These are phyloP conservation scores for Cladosporium sphaerospermum DNA, from an alignment of 2,329 filamentous ascomycete species.

Conservation along the genomic window DNA sequence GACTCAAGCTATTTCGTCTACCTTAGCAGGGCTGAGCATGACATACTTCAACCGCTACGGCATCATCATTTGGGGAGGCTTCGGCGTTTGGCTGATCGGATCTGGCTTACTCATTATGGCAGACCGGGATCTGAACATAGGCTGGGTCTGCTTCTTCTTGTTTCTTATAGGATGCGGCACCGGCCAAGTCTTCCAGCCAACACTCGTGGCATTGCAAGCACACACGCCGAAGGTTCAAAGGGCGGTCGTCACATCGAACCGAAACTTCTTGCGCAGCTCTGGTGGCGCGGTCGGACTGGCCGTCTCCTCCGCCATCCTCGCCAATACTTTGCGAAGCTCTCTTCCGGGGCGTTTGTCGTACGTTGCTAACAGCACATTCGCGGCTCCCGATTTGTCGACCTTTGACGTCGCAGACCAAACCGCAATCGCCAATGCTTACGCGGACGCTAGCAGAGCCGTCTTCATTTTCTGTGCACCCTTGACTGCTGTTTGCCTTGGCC, in stretches of 20 bases:
- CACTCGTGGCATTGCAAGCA: slow-evolving; percentile 63
- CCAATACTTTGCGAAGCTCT: slow-evolving; percentile 28
- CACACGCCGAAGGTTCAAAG: slow-evolving; percentile 50
- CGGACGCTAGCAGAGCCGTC: slow-evolving; percentile 48
- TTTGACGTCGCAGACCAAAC: slow-evolving; percentile 32
- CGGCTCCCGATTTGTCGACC: slow-evolving; percentile 26
- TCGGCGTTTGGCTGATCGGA: slow-evolving; percentile 34
- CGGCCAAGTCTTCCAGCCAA: slow-evolving; percentile 63
- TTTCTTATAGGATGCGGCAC: slow-evolving; percentile 56
- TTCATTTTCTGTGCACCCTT: slow-evolving; percentile 53
- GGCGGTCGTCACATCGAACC: slow-evolving; percentile 59
- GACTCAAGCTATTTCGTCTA: slow-evolving; percentile 27
- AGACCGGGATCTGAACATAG: slow-evolving; percentile 26
- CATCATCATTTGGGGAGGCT: slow-evolving; percentile 40
- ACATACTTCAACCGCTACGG: slow-evolving; percentile 44
- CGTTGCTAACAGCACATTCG: slow-evolving; percentile 37
- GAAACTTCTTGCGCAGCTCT: slow-evolving; percentile 69
- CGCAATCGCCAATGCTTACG: slow-evolving; percentile 46
- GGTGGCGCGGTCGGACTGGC: slow-evolving; percentile 59
- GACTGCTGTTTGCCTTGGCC: slow-evolving; percentile 44
- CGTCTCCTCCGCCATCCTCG: slow-evolving; percentile 61
- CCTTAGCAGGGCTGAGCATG: slow-evolving; percentile 37
- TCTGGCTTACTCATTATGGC: slow-evolving; percentile 35
- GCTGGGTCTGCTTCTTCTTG: slow-evolving; percentile 49
- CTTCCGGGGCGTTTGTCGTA: slow-evolving; percentile 35